A percentile compares a stretch with the other conserved stretches of the same genome.
Evolutionary conservation across 306 rosid genomes (phyloP).

Genomic region (Delonix regia): DNA sequence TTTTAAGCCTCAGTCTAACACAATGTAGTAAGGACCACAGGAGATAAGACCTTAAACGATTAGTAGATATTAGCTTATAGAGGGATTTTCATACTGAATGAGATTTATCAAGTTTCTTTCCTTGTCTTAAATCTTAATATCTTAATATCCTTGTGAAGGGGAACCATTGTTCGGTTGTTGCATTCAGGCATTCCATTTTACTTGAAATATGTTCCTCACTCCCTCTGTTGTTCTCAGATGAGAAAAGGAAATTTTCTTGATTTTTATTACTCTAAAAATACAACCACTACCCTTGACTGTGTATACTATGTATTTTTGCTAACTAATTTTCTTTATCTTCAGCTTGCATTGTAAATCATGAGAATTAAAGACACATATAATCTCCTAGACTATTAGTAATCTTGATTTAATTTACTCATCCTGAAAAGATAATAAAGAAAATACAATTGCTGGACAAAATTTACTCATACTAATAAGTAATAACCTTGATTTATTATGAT

Average conservation of each 20-base stretch:
- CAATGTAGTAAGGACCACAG: neutral
- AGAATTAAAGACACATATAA: neutral
- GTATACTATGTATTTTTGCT: neutral
- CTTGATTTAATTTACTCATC: neutral
- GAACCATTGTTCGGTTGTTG: conserved; percentile 19
- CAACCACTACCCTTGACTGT: conserved; percentile 2
- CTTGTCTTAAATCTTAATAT: no score
- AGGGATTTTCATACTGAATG: neutral
- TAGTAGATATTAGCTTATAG: neutral
- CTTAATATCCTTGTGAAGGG: neutral
- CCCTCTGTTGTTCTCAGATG: neutral
- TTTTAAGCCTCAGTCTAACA: neutral
- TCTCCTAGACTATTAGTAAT: neutral
- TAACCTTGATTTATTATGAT: neutral
- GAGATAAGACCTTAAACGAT: neutral
- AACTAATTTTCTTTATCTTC: neutral
- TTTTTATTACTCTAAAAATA: conserved; percentile 1
- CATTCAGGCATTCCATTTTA: conserved; percentile 6
- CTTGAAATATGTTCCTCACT: neutral
- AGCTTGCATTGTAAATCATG: neutral
- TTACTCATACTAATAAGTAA: neutral
- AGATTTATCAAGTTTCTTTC: neutral
- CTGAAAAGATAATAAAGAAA: neutral
- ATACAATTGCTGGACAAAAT: neutral
- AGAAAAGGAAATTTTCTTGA: neutral